Base-by-base conservation (phyloP, 1,139 yeast species). In the Geotrichum siamense region DNA sequence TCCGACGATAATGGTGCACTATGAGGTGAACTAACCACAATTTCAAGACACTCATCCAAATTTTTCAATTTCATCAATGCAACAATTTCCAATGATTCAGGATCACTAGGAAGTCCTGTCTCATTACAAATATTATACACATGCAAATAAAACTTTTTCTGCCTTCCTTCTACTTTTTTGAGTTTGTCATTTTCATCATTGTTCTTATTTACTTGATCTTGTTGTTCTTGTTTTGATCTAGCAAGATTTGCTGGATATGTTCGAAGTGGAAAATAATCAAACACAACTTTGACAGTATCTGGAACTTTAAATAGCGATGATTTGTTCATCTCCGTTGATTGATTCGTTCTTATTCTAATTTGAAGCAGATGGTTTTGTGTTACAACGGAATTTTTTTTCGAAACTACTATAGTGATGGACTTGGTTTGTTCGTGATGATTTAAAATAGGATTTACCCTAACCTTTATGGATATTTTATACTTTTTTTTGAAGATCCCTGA, bases 181-280 rank as follows among this genome's bases (percentile, higher is more conserved):
- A n/a, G n/a, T n/a, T n/a, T n/a, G n/a, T n/a, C 37, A 2, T 20
- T 30, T 9, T 12, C 27, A 29, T 32, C 5, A n/a, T n/a, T 10
- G n/a, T n/a, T n/a, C n/a, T n/a, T n/a, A n/a, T n/a, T n/a, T n/a
- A n/a, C n/a, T n/a, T n/a, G n/a, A n/a, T n/a, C n/a, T n/a, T n/a
- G n/a, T n/a, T n/a, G n/a, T n/a, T n/a, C n/a, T n/a, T n/a, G n/a
- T n/a, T n/a, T n/a, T n/a, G n/a, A n/a, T n/a, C n/a, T n/a, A n/a
- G n/a, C n/a, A 2, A 41, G 38, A 3, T 48, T 60, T 1, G 71
- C 56, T 0, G 73, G 68, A 41, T 68, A 61, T 9, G 65, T 60
- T 19, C 48, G 50, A 27, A 75, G 47, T 0, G 82, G 82, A 49
- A 77, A 76, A 3, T 64, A 53, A 43, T 75, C 76, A 51, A 77